Base-by-base conservation (phyloP, 2,329 filamentous ascomycete species). In the Diaporthe citriasiana region DNA sequence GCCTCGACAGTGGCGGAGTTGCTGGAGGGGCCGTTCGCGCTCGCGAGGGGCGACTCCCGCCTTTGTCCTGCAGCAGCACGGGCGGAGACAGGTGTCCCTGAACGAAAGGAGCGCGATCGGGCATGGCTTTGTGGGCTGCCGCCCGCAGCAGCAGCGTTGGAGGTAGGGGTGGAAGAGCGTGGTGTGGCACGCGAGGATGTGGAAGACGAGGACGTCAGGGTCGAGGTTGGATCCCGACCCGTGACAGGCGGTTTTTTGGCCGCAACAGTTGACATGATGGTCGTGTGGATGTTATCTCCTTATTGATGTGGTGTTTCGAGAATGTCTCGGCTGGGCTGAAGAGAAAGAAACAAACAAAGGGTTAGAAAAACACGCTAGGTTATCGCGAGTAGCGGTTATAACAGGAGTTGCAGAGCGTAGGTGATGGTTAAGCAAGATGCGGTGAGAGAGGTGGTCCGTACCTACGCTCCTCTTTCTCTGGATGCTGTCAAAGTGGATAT, bases 41-140 rank as follows among this genome's bases (percentile, higher is more conserved):
- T 84, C 42, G 73, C 27, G 22, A 87, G 79, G 12, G 85, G 82
- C 6, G 86, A 88, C 73, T 85, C 82, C 76, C 88, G 89, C 77
- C 93, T 90, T 77, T 91, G 87, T 33, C 90, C 89, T 57, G 90
- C 91, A 71, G 93, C 91, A 70, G 92, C 92, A 78, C 94, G 92
- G 75, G 93, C 93, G 75, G 94, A 94, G 30, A 94, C 89, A 42
- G 92, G 90, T n/a, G 89, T 89, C 71, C 88, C 88, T 45, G 85
- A 85, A 79, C 93, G 91, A 75, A 91, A 85, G 19, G 94, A 94
- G 76, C 92, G 89, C 60, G 89, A 91, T 8, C 74, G 71, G 15
- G 74, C 72, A 71, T 75, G 74, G 53, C 50, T 74, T 75, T 92
- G 89, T 71, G 87, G 85, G 76, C 84, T 82, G 63, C 80, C 81